Evolutionary conservation across 2,329 filamentous ascomycete genomes (phyloP), one percentile per base, ranked within the genome.

Genomic region (Colletotrichum musicola): DNA sequence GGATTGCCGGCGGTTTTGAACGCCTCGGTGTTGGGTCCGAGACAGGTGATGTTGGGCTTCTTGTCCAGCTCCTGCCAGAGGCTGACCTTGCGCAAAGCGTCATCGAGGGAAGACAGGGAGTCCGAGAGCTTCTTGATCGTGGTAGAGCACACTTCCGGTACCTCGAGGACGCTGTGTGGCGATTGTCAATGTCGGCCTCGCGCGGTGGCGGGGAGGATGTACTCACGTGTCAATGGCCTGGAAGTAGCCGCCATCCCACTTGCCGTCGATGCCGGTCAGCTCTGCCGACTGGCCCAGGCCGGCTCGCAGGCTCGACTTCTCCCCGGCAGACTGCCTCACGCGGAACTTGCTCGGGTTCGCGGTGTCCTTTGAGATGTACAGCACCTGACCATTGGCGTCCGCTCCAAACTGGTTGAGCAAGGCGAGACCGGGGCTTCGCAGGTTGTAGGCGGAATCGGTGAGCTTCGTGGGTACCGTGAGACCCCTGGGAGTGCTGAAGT

Each of bases 151-250:
- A 61, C 40, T 4, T 14, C 25, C 1, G 72, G 72, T 5, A 61
- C 60, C 6, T 62, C 66, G 16, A 74, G 71, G 22, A 73, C 58
- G 14, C 72, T 73, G 13, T 27, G 4, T 14, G 18, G n/a, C 4
- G n/a, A 22, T 12, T 49, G 4, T 49, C 7, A 49, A 22, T 10
- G 20, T 20, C 18, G 2, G 18, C 7, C n/a, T 49, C 10, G 18
- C n/a, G 18, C 6, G 16, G 9, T 46, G n/a, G 10, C n/a, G 1
- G 9, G 25, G 20, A 20, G 6, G 1, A 2, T 18, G 46, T 13
- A 61, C 72, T 68, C 35, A 74, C 72, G 50, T 69, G 50, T 74
- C 66, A 16, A 74, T 64, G 50, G 73, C 62, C 44, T 74, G 73
- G 59, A 73, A 70, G 5, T 56, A 69, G 22, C 73, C 73, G 6